Evolutionary conservation across 768 basidiomycete genomes (phyloP).

Genomic region (Amanita rubescens): DNA sequence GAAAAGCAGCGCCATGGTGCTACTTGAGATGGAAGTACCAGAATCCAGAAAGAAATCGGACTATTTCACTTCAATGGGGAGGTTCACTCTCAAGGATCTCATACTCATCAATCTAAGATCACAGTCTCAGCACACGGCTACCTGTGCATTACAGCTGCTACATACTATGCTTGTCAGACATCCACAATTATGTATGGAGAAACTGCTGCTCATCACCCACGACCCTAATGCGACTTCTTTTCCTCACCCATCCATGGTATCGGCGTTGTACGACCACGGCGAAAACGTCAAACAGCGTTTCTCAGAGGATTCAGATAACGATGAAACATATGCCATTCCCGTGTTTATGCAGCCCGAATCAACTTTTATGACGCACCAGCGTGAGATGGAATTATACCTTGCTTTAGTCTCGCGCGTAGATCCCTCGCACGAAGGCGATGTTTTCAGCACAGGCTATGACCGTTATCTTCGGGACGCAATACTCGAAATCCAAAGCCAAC

Average conservation of each 20-base stretch:
- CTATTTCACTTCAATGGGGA: conserved; percentile 82
- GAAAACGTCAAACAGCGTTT: conserved; percentile 9
- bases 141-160: conserved; percentile 75
- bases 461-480: conserved; percentile 78
- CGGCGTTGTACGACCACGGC: conserved; percentile 12
- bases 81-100: conserved; percentile 90
- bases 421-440: conserved; percentile 58
- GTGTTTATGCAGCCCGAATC: conserved; percentile 58
- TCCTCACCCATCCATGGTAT: conserved; percentile 44
- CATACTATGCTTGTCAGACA: conserved; percentile 68
- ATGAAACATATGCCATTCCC: conserved; percentile 26
- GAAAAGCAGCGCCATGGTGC: conserved; percentile 86
- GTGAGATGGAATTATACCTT: conserved; percentile 77
- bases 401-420: conserved; percentile 73
- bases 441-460: conserved; percentile 80
- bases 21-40: conserved; percentile 81
- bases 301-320: conserved; percentile 42
- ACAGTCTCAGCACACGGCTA: conserved; percentile 51
- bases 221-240: conserved; percentile 72
- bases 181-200: conserved; percentile 54
- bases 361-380: conserved; percentile 74
- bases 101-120: conserved; percentile 75
- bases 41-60: conserved; percentile 62
- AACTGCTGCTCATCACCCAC: conserved; percentile 61
- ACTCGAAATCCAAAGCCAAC: conserved; percentile 55